Evolutionary conservation across 2,329 filamentous ascomycete species (phyloP).

Genomic region (Blastomyces percursus): DNA sequence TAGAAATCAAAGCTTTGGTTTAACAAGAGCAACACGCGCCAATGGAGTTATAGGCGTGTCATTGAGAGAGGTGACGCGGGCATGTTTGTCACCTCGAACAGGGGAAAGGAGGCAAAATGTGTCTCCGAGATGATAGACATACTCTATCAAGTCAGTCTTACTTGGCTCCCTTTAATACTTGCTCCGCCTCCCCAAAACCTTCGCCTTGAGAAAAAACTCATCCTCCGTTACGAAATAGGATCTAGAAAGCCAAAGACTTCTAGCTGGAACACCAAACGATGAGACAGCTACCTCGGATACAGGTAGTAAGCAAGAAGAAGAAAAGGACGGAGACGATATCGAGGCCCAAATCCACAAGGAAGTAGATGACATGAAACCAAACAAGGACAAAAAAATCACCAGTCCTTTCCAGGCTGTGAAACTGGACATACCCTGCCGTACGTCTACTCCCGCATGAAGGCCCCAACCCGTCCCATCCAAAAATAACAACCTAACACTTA

Average conservation of each 20-base stretch:
- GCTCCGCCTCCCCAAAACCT: not conserved
- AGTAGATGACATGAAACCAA: slow-evolving; percentile 41
- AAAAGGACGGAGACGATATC: slow-evolving; percentile 41
- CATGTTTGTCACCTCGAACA: slow-evolving; percentile 53
- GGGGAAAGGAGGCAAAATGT: slow-evolving; percentile 50
- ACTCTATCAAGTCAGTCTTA: slow-evolving; percentile 41
- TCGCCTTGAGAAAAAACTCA: not conserved
- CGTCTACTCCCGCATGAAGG: slow-evolving; percentile 9
- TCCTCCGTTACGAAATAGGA: not conserved
- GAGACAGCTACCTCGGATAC: slow-evolving; percentile 5
- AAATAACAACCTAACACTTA: slow-evolving; percentile 14
- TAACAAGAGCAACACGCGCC: slow-evolving; percentile 5
- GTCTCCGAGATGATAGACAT: slow-evolving; percentile 47
- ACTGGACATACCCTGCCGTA: slow-evolving; percentile 42
- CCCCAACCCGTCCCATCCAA: slow-evolving; percentile 14
- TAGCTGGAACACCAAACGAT: slow-evolving; percentile 8
- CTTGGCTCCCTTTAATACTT: not conserved
- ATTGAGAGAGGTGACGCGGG: slow-evolving; percentile 45
- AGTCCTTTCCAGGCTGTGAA: slow-evolving; percentile 43
- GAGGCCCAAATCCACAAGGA: slow-evolving; percentile 51
- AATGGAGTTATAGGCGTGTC: slow-evolving; percentile 12
- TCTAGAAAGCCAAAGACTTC: not conserved
- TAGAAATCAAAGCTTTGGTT: slow-evolving; percentile 3
- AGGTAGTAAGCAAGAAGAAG: slow-evolving; percentile 14
- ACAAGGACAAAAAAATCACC: slow-evolving; percentile 29